Percentiles rank a stretch among this genome's conserved stretches.
Evolutionary conservation across 2,329 filamentous ascomycete species (phyloP).

Genomic region (Penicillium sp.): DNA sequence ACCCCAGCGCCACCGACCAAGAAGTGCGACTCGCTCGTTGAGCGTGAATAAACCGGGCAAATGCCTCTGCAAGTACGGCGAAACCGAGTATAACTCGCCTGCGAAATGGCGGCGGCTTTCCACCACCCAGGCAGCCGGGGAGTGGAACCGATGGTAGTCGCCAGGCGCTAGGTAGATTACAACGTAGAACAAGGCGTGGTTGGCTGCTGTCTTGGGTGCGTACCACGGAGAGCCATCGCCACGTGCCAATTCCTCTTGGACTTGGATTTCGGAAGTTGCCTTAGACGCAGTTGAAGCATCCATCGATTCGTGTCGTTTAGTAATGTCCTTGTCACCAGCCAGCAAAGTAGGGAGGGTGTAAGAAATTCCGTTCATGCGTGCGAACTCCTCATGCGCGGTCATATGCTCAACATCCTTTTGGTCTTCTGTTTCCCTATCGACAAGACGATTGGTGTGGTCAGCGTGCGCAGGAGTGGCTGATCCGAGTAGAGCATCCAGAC

Average conservation of each 20-base stretch:
- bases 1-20: conserved; percentile 92
- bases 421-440: conserved; percentile 33
- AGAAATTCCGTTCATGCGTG: conserved; percentile 86
- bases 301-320: conserved; percentile 52
- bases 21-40: conserved; percentile 89
- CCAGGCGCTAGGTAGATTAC: conserved; percentile 96
- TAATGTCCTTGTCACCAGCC: conserved; percentile 57
- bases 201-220: conserved; percentile 58
- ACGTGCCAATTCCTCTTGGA: conserved; percentile 75
- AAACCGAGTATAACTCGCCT: conserved; percentile 91
- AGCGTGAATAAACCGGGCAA: conserved; percentile 92
- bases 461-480: conserved; percentile 48
- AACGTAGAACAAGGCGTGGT: conserved; percentile 77
- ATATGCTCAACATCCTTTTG: conserved; percentile 60
- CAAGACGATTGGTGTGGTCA: conserved; percentile 38
- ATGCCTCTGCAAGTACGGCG: conserved; percentile 87
- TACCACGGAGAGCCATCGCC: conserved; percentile 65
- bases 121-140: conserved; percentile 90
- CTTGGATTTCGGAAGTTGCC: conserved; percentile 72
- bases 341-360: conserved; percentile 88
- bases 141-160: conserved; percentile 98
- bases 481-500: conserved; percentile 85
- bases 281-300: conserved; percentile 71
- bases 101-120: conserved; percentile 95
- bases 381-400: conserved; percentile 84